Evolutionary conservation across 495 filamentous ascomycete species (phyloP).

Genomic region (Neurospora pannonica): DNA sequence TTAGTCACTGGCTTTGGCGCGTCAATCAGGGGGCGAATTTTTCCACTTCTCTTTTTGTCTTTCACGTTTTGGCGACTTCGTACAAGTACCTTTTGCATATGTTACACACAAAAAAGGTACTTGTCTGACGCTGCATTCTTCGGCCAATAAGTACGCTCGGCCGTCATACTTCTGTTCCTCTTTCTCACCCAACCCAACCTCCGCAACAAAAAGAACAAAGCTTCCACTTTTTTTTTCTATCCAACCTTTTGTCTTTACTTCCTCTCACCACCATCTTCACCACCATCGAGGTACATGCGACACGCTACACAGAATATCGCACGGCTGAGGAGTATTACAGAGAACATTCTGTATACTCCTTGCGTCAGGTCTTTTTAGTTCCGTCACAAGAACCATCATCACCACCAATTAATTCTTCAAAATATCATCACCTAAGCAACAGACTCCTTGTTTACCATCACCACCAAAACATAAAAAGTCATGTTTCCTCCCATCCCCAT

Average conservation of each 20-base stretch:
- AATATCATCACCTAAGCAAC: neutral
- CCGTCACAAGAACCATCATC: slow-evolving; percentile 11
- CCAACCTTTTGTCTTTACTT: neutral
- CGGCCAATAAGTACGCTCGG: neutral
- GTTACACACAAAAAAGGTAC: neutral
- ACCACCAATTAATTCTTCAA: neutral
- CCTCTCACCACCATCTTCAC: slow-evolving; percentile 17
- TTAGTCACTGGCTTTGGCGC: neutral
- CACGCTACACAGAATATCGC: slow-evolving; percentile 25
- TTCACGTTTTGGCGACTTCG: neutral
- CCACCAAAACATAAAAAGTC: neutral
- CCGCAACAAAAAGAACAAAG: neutral
- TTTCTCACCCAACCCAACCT: neutral
- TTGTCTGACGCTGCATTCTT: neutral
- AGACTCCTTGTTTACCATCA: neutral
- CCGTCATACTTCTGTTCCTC: neutral
- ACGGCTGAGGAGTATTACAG: slow-evolving; percentile 57
- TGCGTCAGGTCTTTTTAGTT: slow-evolving; percentile 44
- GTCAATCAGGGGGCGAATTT: neutral
- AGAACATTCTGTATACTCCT: slow-evolving; percentile 48
- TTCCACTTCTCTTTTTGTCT: neutral
- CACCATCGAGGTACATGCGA: slow-evolving; percentile 9
- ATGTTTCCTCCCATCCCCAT: slow-evolving; percentile 83
- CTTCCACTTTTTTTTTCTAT: neutral
- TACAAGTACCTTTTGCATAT: neutral